Base-by-base conservation (phyloP, 306 rosid species). In the Cicer chorassanicum region DNA sequence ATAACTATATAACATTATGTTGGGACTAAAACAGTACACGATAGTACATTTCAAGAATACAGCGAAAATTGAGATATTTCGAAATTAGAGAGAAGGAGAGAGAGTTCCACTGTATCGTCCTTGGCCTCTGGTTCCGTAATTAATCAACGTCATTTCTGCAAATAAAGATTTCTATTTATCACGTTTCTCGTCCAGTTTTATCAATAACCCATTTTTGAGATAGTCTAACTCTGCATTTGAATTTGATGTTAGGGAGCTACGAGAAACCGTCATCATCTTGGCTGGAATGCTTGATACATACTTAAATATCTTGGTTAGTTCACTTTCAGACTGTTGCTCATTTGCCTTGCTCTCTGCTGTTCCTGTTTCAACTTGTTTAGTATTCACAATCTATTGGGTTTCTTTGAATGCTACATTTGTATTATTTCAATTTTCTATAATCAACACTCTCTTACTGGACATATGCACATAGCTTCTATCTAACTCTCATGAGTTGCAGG, bases 231-330 rank as follows among this genome's bases (percentile, higher is more conserved):
- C 53, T 66, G 65, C 62, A 44, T 66, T 64, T 80, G 71, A 64
- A 80, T 80, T 64, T 74, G 81, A 78, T 82, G 40, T 73, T 63
- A 94, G 99, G 96, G 90, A 90, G 82, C 78, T 94, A 77, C 89
- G 96, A 65, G 82, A 83, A 29, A 89, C 88, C 82, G 46, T 86
- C 51, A 8, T 84, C 72, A 78, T 94, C 89, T 78, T 94, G 81
- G 87, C 84, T 72, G 99, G 99, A 86, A 94, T 94, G 97, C 89
- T 94, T 61, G 89, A 81, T 77, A 94, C 99, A 36, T 94, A 88
- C 89, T 75, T 94, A 38, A 94, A 89, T 39, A 81, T 94, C 80
- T 48, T 94, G 99, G 99, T 91, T 75, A 60, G 93, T 90, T 75
- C 72, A 76, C 86, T 56, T 55, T 82, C 76, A 73, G 51, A 16